Conservation (phyloP, 306 rosid species). For the Fragaria nilgerrensis region DNA sequence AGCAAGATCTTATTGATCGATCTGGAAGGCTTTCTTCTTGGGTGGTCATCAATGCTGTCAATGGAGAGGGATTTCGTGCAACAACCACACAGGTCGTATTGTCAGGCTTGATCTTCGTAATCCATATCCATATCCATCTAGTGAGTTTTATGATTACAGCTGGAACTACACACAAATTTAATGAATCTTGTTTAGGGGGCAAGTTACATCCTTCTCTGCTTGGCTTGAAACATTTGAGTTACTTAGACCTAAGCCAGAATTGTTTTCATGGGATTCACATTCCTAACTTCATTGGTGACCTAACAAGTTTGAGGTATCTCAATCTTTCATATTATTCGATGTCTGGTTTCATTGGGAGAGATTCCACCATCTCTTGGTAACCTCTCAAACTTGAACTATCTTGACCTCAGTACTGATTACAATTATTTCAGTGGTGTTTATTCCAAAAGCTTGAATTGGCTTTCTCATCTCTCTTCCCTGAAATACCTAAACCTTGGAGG, state of each 20-base stretch:
- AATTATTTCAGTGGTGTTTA: too few relatives aligned
- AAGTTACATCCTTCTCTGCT: neutral
- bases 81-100: neutral
- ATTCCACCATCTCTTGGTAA: slow-evolving; percentile 17
- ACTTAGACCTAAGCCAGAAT: neutral
- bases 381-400: slow-evolving; percentile 22
- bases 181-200: neutral
- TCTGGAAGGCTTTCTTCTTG: slow-evolving; percentile 3
- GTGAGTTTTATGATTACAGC: too few relatives aligned
- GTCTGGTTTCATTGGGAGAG: neutral
- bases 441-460: slow-evolving; percentile 19
- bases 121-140: neutral
- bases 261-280: neutral
- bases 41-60: neutral
- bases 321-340: neutral
- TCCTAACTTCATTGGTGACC: neutral
- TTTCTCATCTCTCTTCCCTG: slow-evolving; percentile 27
- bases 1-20: neutral
- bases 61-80: neutral
- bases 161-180: neutral
- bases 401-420: neutral
- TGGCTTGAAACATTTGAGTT: neutral
- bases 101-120: neutral
- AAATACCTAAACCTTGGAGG: slow-evolving; percentile 13
- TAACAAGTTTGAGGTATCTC: slow-evolving; percentile 10